Evolutionary conservation across 202 grass and related monocot species (phyloP), one percentile per base, ranked within the genome.

Genomic region (Brachypodium distachyon): DNA sequence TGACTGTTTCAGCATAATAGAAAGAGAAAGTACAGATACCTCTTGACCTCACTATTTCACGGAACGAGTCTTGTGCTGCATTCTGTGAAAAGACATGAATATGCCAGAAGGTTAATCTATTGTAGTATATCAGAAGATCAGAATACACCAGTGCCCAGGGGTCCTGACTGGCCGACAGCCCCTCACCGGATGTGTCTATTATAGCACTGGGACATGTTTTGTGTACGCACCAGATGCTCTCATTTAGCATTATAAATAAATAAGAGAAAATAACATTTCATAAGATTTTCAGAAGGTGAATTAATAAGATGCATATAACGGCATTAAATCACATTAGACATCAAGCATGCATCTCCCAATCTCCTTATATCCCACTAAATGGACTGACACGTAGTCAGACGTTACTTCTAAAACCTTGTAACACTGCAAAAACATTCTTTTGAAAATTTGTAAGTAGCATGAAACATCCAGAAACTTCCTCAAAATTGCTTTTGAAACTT

Each of bases 21-120:
- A 72, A 62, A 33, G 27, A 56, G 22, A 46, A 67, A 78, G 77
- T 80, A 74, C 74, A 67, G 75, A 64, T 83, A 78, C 87, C 84
- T 86, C 60, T 91, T 57, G 77, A 70, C 63, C 79, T 81, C 82
- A 94, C 54, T 61, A 94, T 83, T 82, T 98, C 72, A 79, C 3
- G 79, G 21, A 90, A 81, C 0, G 70, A 88, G 58, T 85, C 51
- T 77, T 90, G 89, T 63, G 95, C 95, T 69, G 69, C 72, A 79
- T 98, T 98, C 91, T 98, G 87, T 11, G 18, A 70, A 82, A 73
- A 61, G 22, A 82, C 40, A 51, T 72, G 26, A 71, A 53, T 70
- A 18, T 9, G 48, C 64, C 38, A 80, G 70, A 48, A 26, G 4
- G 11, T 29, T 33, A 75, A 49, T 61, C 18, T 58, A 39, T 31